These are phyloP conservation scores for Leishmania guyanensis DNA, from an alignment of 208 protist species.

Conservation along the genomic window DNA sequence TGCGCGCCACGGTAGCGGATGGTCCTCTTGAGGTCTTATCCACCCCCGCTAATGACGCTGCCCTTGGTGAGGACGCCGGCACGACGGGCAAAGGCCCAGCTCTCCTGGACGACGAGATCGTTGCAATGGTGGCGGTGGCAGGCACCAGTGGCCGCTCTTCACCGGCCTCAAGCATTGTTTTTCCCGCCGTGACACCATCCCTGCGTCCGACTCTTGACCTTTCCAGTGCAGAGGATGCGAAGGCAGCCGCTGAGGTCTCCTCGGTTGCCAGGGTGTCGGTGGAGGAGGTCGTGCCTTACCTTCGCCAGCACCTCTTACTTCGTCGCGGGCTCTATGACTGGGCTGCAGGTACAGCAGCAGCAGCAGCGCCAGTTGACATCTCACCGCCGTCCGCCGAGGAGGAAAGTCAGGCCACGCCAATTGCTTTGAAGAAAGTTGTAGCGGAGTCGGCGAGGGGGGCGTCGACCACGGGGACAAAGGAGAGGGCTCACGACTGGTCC, in stretches of 20 bases:
- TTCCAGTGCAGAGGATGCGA: background rate
- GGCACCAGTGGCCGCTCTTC: background rate
- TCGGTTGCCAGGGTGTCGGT: conserved; percentile 36
- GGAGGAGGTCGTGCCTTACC: conserved; percentile 38
- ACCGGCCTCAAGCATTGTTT: background rate
- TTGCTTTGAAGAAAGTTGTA: background rate
- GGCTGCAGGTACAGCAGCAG: background rate
- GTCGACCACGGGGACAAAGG: background rate
- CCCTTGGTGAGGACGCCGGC: background rate
- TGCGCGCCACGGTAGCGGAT: conserved; percentile 23
- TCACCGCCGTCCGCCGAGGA: background rate
- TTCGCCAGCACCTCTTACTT: conserved; percentile 43
- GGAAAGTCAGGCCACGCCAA: too few relatives aligned
- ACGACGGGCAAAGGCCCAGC: background rate
- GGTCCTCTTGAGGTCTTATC: background rate
- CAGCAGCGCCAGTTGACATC: background rate
- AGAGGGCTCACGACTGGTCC: conserved; percentile 3
- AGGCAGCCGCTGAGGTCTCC: conserved; percentile 10
- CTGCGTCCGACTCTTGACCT: background rate
- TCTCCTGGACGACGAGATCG: background rate
- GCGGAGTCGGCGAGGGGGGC: background rate
- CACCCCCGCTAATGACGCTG: background rate
- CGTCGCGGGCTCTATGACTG: conserved; percentile 43
- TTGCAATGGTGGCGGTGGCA: background rate
- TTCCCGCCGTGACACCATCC: background rate